Conservation (phyloP, 1,284 basidiomycete genomes). For the Ceratobasidium papillatum region DNA sequence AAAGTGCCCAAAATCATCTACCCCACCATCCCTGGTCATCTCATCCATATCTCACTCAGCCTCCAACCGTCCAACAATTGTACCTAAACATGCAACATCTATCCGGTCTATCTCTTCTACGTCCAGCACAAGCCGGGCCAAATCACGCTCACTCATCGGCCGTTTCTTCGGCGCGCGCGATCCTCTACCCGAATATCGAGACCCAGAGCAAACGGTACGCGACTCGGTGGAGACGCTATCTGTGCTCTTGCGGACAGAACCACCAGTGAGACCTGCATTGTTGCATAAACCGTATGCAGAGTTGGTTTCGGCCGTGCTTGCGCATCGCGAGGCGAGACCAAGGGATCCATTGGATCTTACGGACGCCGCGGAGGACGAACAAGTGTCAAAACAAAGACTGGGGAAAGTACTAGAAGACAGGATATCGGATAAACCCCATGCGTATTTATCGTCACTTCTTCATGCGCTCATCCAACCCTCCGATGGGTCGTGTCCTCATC, state of each 20-base stretch:
- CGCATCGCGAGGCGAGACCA: neutral
- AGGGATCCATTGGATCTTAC: slow-evolving; percentile 36
- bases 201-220: slow-evolving; percentile 4
- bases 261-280: slow-evolving; percentile 17
- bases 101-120: neutral
- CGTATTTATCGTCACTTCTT: slow-evolving; percentile 18
- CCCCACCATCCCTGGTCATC: neutral
- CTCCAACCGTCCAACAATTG: neutral
- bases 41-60: neutral
- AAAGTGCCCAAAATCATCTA: neutral
- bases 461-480: neutral
- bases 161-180: slow-evolving; percentile 28
- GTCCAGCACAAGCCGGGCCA: neutral
- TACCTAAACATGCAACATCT: neutral
- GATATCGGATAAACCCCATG: neutral
- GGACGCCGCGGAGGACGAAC: neutral
- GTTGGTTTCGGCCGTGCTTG: slow-evolving; percentile 3
- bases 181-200: neutral
- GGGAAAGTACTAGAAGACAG: neutral
- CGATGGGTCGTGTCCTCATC: slow-evolving; percentile 5
- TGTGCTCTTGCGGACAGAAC: slow-evolving; percentile 14
- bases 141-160: slow-evolving; percentile 2
- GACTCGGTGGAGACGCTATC: slow-evolving; percentile 21
- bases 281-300: slow-evolving; percentile 33
- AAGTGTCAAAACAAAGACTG: neutral